A percentile compares a stretch with the other conserved stretches of the same genome.
These are phyloP conservation scores for Amylocarpus encephaloides DNA, from an alignment of 2,329 filamentous ascomycete genomes.

Conservation along the genomic window DNA sequence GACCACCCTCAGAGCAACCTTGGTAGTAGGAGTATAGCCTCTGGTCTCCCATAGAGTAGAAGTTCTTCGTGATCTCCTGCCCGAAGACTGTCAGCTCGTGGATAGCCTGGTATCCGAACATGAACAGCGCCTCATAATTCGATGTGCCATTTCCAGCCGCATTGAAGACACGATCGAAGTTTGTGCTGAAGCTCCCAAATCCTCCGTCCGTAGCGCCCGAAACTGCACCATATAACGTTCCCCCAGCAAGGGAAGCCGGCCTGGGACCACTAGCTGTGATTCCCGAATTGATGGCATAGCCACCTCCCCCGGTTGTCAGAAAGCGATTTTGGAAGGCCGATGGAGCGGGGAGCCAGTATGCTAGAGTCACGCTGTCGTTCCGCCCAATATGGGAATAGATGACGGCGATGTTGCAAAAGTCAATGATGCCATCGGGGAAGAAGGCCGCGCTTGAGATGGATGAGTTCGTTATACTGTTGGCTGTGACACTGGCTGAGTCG, in stretches of 20 bases:
- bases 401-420: constrained; percentile 43
- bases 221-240: constrained; percentile 41
- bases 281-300: constrained; percentile 43
- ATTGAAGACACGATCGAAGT: constrained; percentile 34
- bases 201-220: constrained; percentile 44
- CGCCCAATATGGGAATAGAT: constrained; percentile 40
- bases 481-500: constrained; percentile 29
- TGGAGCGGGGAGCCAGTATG: constrained; percentile 39
- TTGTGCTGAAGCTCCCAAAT: constrained; percentile 40
- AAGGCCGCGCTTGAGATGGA: constrained; percentile 27
- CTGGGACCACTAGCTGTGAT: constrained; percentile 1
- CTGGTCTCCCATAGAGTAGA: constrained; percentile 32
- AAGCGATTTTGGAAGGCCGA: constrained; percentile 40
- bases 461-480: constrained; percentile 32
- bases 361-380: constrained; percentile 33
- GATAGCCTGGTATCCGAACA: constrained; percentile 36
- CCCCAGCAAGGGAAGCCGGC: constrained; percentile 31
- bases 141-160: constrained; percentile 34
- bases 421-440: constrained; percentile 31
- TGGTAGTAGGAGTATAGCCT: constrained; percentile 24
- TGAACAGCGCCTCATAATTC: constrained; percentile 33
- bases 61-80: constrained; percentile 37
- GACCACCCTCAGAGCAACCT: constrained; percentile 42
- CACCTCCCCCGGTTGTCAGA: constrained; percentile 41
- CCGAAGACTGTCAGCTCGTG: constrained; percentile 36